These are phyloP conservation scores for Lathyrus tuberosus DNA, from an alignment of 306 rosid species.

Conservation along the genomic window DNA sequence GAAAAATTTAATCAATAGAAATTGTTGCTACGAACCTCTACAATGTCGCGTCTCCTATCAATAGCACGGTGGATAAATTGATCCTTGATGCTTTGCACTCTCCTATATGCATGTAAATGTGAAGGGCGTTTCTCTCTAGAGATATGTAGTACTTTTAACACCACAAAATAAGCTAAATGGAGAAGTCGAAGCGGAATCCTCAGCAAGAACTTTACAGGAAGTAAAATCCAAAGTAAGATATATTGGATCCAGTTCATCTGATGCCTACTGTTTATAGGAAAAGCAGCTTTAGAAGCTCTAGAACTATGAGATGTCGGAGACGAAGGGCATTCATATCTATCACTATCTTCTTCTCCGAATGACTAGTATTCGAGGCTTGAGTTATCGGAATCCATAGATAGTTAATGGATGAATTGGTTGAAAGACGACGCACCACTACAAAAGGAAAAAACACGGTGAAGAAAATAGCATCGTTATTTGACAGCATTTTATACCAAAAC, in stretches of 20 bases:
- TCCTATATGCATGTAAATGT: constrained; percentile 47
- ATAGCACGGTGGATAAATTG: constrained; percentile 75
- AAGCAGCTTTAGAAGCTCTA: constrained; percentile 57
- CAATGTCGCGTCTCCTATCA: constrained; percentile 88
- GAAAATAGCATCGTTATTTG: not conserved
- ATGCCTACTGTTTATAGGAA: constrained; percentile 44
- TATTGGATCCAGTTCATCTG: constrained; percentile 55
- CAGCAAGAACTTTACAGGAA: constrained; percentile 60
- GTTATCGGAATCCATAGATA: constrained; percentile 83
- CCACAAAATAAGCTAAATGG: constrained; percentile 38
- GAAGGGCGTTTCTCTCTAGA: constrained; percentile 43
- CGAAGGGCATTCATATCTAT: constrained; percentile 52
- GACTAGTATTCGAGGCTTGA: constrained; percentile 65
- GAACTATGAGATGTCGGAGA: constrained; percentile 73
- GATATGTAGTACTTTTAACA: constrained; percentile 35
- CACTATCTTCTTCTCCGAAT: constrained; percentile 70
- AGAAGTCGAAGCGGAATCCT: constrained; percentile 55
- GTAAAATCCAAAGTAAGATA: constrained; percentile 60
- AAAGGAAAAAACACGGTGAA: constrained; percentile 42
- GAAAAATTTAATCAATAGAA: constrained; percentile 14
- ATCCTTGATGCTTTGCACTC: constrained; percentile 64
- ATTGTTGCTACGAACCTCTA: constrained; percentile 62
- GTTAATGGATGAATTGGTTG: constrained; percentile 81
- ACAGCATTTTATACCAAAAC: not conserved
- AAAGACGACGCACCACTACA: constrained; percentile 89